Evolutionary conservation across 1,284 basidiomycete species (phyloP).

Genomic region (Trichosporon faecale): DNA sequence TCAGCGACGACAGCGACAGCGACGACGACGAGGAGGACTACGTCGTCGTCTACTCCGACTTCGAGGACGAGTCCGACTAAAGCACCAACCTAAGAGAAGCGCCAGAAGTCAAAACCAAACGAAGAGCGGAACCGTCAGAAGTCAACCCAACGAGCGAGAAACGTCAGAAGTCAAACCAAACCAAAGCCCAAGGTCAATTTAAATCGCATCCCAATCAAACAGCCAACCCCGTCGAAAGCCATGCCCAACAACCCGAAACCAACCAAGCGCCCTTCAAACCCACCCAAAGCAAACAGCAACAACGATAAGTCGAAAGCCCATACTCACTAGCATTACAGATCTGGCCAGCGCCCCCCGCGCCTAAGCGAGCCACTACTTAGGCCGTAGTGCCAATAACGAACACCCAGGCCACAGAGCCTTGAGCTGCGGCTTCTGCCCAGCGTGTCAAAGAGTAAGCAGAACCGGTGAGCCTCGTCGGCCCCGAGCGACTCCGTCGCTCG

Average conservation of each 20-base stretch:
- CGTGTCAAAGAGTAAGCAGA: slow-evolving; percentile 1
- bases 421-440: slow-evolving; percentile 1
- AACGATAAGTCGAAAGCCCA: slow-evolving; percentile 3
- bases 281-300: not conserved
- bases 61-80: not conserved
- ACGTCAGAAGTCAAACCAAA: not conserved
- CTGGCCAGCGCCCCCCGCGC: not conserved
- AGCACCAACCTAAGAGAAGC: not conserved
- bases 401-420: not conserved
- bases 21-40: not conserved
- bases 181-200: not conserved
- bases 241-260: not conserved
- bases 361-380: not conserved
- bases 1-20: slow-evolving; percentile 2
- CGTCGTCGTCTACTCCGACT: slow-evolving; percentile 3
- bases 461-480: not conserved
- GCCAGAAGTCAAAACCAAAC: slow-evolving; percentile 1
- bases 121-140: not conserved
- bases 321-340: slow-evolving; percentile 11
- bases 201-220: not conserved
- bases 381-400: not conserved
- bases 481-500: not conserved
- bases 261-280: not conserved
- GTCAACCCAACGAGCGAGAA: not conserved
- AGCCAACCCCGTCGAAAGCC: not conserved